Percentiles rank a stretch among this genome's conserved stretches.
Evolutionary conservation across 2,329 filamentous ascomycete species (phyloP).

Genomic region (Plenodomus lindquistii): DNA sequence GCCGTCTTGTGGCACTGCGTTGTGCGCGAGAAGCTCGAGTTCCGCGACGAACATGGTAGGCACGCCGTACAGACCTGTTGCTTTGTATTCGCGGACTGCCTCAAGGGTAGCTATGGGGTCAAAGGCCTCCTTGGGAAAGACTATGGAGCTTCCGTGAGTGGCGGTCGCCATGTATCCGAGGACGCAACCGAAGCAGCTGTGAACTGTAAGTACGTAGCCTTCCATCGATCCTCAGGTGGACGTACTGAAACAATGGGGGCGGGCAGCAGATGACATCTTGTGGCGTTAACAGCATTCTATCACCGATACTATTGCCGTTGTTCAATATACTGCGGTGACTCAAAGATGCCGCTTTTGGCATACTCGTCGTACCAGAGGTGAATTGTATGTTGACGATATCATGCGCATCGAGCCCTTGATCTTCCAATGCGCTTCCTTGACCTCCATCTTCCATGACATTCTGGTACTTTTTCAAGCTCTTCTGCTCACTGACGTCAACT

Average conservation of each 20-base stretch:
- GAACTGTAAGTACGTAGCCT: slow-evolving; percentile 3
- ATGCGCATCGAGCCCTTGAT: slow-evolving; percentile 57
- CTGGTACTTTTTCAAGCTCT: slow-evolving; percentile 48
- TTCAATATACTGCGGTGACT: slow-evolving; percentile 87
- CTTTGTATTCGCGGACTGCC: slow-evolving; percentile 64
- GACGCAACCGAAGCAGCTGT: slow-evolving; percentile 81
- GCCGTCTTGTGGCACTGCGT: slow-evolving; percentile 49
- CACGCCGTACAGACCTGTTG: slow-evolving; percentile 80
- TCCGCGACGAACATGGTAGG: slow-evolving; percentile 94
- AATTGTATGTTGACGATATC: slow-evolving; percentile 96
- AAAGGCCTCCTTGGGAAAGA: slow-evolving; percentile 87
- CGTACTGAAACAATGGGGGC: slow-evolving; percentile 58
- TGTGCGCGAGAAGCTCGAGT: slow-evolving; percentile 71
- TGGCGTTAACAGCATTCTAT: slow-evolving; percentile 78
- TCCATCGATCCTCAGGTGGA: background rate
- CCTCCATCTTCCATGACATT: slow-evolving; percentile 51
- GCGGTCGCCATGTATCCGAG: slow-evolving; percentile 96
- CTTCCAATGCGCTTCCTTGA: slow-evolving; percentile 48
- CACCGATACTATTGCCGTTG: slow-evolving; percentile 83
- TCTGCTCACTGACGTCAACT: slow-evolving; percentile 48
- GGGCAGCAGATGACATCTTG: slow-evolving; percentile 70
- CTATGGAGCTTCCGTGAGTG: slow-evolving; percentile 77
- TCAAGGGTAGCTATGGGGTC: slow-evolving; percentile 73
- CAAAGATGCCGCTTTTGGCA: slow-evolving; percentile 89
- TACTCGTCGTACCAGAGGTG: slow-evolving; percentile 90